These are phyloP conservation scores for Tremellales sp. DNA, from an alignment of 1,284 basidiomycete species.

Conservation along the genomic window DNA sequence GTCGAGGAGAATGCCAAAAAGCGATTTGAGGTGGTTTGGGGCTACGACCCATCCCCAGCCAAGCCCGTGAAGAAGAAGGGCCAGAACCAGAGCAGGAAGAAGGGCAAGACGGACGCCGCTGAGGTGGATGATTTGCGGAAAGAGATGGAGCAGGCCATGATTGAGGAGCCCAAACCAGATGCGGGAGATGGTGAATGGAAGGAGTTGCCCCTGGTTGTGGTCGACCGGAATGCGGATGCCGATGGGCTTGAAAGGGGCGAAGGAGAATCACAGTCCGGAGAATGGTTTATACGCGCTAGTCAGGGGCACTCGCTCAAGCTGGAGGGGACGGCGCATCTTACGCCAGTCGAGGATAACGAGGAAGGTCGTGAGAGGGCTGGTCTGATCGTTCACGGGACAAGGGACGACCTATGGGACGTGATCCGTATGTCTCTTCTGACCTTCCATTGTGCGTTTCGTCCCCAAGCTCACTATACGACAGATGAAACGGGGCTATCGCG, in stretches of 20 bases:
- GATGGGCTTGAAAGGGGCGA: neutral
- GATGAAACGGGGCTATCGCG: slow-evolving; percentile 39
- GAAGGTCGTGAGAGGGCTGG: slow-evolving; percentile 31
- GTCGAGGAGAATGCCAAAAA: slow-evolving; percentile 72
- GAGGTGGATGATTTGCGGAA: slow-evolving; percentile 16
- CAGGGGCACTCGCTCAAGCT: slow-evolving; percentile 88
- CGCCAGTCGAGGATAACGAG: slow-evolving; percentile 29
- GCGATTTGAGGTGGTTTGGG: slow-evolving; percentile 66
- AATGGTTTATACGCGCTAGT: slow-evolving; percentile 86
- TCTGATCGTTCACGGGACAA: slow-evolving; percentile 45
- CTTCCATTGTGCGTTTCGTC: neutral
- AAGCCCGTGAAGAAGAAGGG: slow-evolving; percentile 22
- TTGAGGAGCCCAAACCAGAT: neutral
- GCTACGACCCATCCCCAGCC: slow-evolving; percentile 51
- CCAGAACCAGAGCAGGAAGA: slow-evolving; percentile 14
- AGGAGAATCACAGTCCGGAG: slow-evolving; percentile 12
- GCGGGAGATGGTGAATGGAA: neutral
- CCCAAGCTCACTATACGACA: slow-evolving; percentile 7
- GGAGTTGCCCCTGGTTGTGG: slow-evolving; percentile 27
- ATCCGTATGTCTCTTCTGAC: slow-evolving; percentile 41
- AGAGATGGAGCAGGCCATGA: neutral
- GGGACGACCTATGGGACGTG: slow-evolving; percentile 40
- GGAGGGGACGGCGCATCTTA: slow-evolving; percentile 55
- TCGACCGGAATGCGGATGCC: slow-evolving; percentile 2
- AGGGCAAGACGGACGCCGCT: slow-evolving; percentile 10